Conservation (phyloP, 306 rosid genomes). For the Gleditsia sinensis region DNA sequence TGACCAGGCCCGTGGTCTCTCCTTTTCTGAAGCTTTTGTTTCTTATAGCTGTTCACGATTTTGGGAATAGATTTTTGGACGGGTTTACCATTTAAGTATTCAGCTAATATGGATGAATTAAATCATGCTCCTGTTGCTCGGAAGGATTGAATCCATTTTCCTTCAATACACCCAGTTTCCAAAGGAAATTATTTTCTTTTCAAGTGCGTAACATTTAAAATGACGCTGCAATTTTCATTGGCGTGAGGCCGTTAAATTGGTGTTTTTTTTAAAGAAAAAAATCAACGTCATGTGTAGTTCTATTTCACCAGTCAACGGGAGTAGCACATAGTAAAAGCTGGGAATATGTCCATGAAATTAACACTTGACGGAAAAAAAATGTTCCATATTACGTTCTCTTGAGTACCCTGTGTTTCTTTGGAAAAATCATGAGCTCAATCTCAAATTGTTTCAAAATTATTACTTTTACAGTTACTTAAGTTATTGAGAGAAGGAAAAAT, state of each 20-base stretch:
- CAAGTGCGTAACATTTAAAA: background rate
- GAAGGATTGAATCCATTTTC: background rate
- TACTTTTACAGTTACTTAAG: slow-evolving; percentile 3
- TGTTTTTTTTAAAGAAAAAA: no score
- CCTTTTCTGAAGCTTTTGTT: background rate
- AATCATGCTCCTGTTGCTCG: background rate
- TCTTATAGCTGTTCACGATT: background rate
- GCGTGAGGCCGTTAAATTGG: background rate
- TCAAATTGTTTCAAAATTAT: background rate
- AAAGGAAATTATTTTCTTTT: background rate
- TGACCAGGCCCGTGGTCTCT: background rate
- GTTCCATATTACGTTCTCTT: background rate
- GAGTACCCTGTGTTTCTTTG: background rate
- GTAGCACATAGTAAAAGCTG: background rate
- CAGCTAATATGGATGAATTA: background rate
- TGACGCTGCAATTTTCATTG: background rate
- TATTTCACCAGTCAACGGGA: background rate
- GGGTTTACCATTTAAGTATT: background rate
- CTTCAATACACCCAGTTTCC: background rate
- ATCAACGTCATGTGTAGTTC: background rate
- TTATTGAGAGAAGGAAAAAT: background rate
- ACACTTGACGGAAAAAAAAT: background rate
- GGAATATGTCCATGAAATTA: background rate
- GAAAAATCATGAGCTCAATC: slow-evolving; percentile 24
- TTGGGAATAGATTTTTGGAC: background rate